Evolutionary conservation across 345 rosid species (phyloP).

Genomic region (Cochlearia excelsa): DNA sequence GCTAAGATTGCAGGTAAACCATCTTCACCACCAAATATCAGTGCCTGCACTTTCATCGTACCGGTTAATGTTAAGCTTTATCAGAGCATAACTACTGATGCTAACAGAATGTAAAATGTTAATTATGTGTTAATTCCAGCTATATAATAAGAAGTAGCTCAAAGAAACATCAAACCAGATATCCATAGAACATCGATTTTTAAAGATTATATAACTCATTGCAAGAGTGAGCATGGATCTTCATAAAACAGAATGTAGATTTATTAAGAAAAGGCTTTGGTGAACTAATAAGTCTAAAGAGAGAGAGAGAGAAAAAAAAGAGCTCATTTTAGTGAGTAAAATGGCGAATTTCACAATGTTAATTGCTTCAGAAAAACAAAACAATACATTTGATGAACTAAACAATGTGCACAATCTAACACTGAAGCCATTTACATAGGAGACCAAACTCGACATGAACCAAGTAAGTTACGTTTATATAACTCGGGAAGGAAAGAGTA

Average conservation of each 20-base stretch:
- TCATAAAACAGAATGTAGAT: background rate
- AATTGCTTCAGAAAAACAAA: too few relatives aligned
- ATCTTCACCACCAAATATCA: conserved; percentile 80
- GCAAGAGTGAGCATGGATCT: background rate
- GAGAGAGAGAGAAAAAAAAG: too few relatives aligned
- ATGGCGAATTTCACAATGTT: too few relatives aligned
- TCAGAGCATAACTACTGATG: background rate
- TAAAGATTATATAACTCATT: background rate
- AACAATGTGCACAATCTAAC: too few relatives aligned
- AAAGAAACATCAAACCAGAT: background rate
- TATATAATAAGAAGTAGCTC: background rate
- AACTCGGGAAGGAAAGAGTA: conserved; percentile 1
- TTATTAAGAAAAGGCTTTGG: background rate
- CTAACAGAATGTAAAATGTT: background rate
- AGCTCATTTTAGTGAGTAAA: too few relatives aligned
- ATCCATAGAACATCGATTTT: background rate
- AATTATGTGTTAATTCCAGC: background rate
- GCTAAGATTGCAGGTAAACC: conserved; percentile 68
- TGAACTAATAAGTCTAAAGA: too few relatives aligned
- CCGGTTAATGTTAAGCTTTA: background rate
- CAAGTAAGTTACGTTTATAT: too few relatives aligned
- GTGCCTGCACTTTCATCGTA: conserved; percentile 43
- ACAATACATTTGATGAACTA: too few relatives aligned
- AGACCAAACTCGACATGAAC: too few relatives aligned
- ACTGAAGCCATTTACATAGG: too few relatives aligned